These are phyloP conservation scores for Priceomyces carsonii DNA, from an alignment of 805 yeast species.

Conservation along the genomic window DNA sequence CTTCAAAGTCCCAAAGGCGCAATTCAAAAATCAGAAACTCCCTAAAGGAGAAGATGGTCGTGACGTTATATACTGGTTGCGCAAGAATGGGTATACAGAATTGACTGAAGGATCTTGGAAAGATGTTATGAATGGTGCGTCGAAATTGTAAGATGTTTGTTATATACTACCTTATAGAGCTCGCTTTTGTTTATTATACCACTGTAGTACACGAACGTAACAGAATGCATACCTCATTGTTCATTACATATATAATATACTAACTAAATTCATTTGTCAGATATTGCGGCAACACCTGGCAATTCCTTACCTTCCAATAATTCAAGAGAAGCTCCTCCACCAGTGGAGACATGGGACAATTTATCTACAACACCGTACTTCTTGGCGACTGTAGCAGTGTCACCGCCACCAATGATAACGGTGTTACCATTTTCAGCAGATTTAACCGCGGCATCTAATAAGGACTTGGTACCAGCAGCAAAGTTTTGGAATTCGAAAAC, in stretches of 20 bases:
- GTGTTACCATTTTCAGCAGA: slow-evolving; percentile 88
- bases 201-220: background rate
- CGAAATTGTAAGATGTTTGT: slow-evolving; percentile 30
- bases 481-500: slow-evolving; percentile 96
- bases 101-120: slow-evolving; percentile 62
- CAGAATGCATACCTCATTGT: background rate
- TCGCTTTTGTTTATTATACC: background rate
- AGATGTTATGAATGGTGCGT: slow-evolving; percentile 33
- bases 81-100: slow-evolving; percentile 52
- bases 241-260: no score
- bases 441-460: slow-evolving; percentile 85
- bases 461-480: slow-evolving; percentile 86
- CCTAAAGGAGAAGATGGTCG: slow-evolving; percentile 65
- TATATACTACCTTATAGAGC: background rate
- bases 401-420: slow-evolving; percentile 99
- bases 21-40: slow-evolving; percentile 63
- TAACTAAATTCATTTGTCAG: no score
- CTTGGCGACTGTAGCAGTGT: slow-evolving; percentile 99
- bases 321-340: slow-evolving; percentile 99
- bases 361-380: slow-evolving; percentile 96
- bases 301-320: slow-evolving; percentile 97
- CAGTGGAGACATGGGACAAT: slow-evolving; percentile 97
- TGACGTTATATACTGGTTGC: slow-evolving; percentile 73
- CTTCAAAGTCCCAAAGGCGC: slow-evolving; percentile 75
- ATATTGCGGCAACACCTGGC: slow-evolving; percentile 95